Base-by-base conservation (phyloP, 148 eudicot genomes). In the Fagopyrum esculentum region DNA sequence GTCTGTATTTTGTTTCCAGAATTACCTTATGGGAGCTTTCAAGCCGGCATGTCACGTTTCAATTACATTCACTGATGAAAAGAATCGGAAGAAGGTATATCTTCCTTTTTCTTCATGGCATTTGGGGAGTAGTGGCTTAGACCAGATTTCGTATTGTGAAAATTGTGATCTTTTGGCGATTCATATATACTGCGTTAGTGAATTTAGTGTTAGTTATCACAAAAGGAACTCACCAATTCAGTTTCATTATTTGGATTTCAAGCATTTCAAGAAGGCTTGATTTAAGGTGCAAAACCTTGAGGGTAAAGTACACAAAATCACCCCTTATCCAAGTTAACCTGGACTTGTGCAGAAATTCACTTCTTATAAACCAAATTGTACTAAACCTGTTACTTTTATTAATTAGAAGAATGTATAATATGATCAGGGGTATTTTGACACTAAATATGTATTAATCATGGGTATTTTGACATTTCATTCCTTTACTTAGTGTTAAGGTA, bases 1-100 rank as follows among this genome's bases (percentile, higher is more conserved):
- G 6, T 66, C 47, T 66, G 46, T 22, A 43, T 4, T 86, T 15
- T 47, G 7, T 74, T 71, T 80, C 9, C 86, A 92, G 98, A 90
- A 88, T 91, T 94, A 84, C 79, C 83, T 93, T 57, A 80, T 93
- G 40, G 98, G 98, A 81, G 98, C 98, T 74, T 93, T 93, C 83
- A 93, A 93, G 87, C 97, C 98, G 15, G 90, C 97, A 0, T 91
- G 98, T 82, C 86, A 89, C 84, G 80, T 94, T 71, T 83, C 89
- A n/a, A 85, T 94, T 72, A 61, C 82, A 45, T 90, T 94, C 76
- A 75, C 88, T 17, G 98, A 94, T 84, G 98, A 89, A 51, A 94
- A 92, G 79, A 84, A 83, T 75, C 93, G 98, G 6, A 94, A 94
- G 84, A 92, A 94, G 98, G 98, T 94, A 78, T 4, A 78, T 4